Percentiles rank a stretch among this genome's conserved stretches.
These are phyloP conservation scores for Alternaria sp. DNA, from an alignment of 2,329 filamentous ascomycete species.

Conservation along the genomic window DNA sequence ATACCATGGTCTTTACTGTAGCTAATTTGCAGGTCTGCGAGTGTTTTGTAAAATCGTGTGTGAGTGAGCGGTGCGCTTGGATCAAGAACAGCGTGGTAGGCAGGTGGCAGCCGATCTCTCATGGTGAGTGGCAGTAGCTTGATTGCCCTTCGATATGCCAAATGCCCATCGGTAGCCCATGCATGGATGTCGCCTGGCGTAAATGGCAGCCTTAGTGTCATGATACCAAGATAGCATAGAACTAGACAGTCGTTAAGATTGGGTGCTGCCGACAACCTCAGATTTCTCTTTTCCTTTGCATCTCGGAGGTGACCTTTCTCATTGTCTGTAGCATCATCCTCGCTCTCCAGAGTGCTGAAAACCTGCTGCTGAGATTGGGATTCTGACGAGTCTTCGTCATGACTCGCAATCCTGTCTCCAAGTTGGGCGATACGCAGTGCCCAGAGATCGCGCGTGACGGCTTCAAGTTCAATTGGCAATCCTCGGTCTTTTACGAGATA, in stretches of 20 bases:
- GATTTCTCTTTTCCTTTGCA: slow-evolving; percentile 46
- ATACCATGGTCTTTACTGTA: slow-evolving; percentile 75
- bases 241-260: slow-evolving; percentile 77
- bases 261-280: slow-evolving; percentile 64
- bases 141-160: slow-evolving; percentile 74
- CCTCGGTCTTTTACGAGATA: slow-evolving; percentile 74
- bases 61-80: slow-evolving; percentile 56
- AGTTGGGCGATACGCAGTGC: slow-evolving; percentile 72
- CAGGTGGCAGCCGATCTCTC: slow-evolving; percentile 68
- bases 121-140: slow-evolving; percentile 69
- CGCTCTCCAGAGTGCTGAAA: slow-evolving; percentile 66
- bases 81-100: slow-evolving; percentile 68
- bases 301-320: slow-evolving; percentile 27
- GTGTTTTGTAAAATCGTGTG: slow-evolving; percentile 69
- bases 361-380: slow-evolving; percentile 59
- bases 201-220: slow-evolving; percentile 80
- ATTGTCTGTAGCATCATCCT: slow-evolving; percentile 51
- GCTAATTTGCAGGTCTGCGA: slow-evolving; percentile 68
- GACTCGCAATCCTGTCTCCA: slow-evolving; percentile 52
- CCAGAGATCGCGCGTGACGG: slow-evolving; percentile 85
- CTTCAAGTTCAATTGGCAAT: slow-evolving; percentile 77
- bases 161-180: slow-evolving; percentile 72
- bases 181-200: slow-evolving; percentile 73
- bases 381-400: slow-evolving; percentile 39
- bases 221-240: slow-evolving; percentile 79